A percentile compares a stretch with the other conserved stretches of the same genome.
phyloP scores from a whole-genome alignment of 2,329 filamentous ascomycete species.

The Colletotrichum paranaense region DNA sequence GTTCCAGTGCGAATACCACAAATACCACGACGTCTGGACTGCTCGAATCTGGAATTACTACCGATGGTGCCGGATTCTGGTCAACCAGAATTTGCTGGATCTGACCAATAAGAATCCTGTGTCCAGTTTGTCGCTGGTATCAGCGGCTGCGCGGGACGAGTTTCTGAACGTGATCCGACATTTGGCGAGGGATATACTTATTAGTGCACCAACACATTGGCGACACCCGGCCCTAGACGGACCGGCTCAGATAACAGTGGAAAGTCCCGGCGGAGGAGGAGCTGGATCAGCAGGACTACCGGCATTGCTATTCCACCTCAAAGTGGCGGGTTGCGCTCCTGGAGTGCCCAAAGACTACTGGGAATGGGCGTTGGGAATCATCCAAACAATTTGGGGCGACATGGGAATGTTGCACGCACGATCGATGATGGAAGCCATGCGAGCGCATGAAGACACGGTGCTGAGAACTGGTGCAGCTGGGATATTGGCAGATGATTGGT shows the following conservation, averaged over 20 bases:
- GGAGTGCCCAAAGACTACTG: slow-evolving; percentile 55
- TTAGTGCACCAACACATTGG: slow-evolving; percentile 62
- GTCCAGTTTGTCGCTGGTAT: slow-evolving; percentile 48
- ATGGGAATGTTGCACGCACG: slow-evolving; percentile 64
- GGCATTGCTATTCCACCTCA: slow-evolving; percentile 60
- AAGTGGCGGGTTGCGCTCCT: slow-evolving; percentile 58
- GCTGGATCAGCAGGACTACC: slow-evolving; percentile 61
- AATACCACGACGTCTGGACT: slow-evolving; percentile 64
- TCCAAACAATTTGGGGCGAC: slow-evolving; percentile 61
- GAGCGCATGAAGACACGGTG: slow-evolving; percentile 37
- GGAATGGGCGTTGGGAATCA: slow-evolving; percentile 56
- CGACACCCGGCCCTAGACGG: slow-evolving; percentile 58
- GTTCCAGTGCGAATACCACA: slow-evolving; percentile 65
- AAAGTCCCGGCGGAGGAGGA: slow-evolving; percentile 51
- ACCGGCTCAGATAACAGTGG: slow-evolving; percentile 48
- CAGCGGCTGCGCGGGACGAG: slow-evolving; percentile 43
- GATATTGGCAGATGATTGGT: slow-evolving; percentile 35
- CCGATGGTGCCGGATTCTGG: slow-evolving; percentile 67
- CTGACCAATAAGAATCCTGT: slow-evolving; percentile 50
- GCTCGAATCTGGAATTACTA: slow-evolving; percentile 70
- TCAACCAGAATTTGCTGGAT: slow-evolving; percentile 61
- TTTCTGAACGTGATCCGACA: slow-evolving; percentile 49
- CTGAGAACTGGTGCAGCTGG: slow-evolving; percentile 30
- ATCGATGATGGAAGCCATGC: slow-evolving; percentile 55
- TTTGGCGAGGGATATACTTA: slow-evolving; percentile 56